phyloP scores from a whole-genome alignment of 805 yeast species.

The Candida pseudofarinosa region DNA sequence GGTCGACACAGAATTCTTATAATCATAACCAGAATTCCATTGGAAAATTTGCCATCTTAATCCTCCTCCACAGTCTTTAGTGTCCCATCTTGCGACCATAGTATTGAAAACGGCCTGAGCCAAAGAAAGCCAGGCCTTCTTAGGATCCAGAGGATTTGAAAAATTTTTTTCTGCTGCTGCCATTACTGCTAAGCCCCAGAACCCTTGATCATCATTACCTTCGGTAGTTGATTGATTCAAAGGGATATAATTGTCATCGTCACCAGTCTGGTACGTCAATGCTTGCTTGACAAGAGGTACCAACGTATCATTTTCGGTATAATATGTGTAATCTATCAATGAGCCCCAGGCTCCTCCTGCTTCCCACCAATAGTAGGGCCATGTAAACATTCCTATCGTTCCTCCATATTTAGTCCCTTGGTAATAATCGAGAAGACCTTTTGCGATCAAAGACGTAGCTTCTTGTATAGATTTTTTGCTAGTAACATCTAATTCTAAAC shows the following conservation, averaged over 20 bases:
- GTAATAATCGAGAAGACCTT: constrained; percentile 81
- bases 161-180: constrained; percentile 89
- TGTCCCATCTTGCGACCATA: constrained; percentile 44
- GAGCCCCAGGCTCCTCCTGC: constrained; percentile 96
- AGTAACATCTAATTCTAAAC: constrained; percentile 34
- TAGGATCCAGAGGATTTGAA: constrained; percentile 43
- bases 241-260: constrained; percentile 76
- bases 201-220: constrained; percentile 97
- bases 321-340: constrained; percentile 72
- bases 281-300: constrained; percentile 57
- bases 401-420: constrained; percentile 67
- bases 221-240: constrained; percentile 85
- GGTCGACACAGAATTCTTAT: constrained; percentile 42
- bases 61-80: constrained; percentile 35
- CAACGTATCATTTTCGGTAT: constrained; percentile 66
- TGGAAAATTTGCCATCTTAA: constrained; percentile 48
- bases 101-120: constrained; percentile 43
- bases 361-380: constrained; percentile 98
- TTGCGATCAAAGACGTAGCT: constrained; percentile 58
- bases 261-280: constrained; percentile 62
- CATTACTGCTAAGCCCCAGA: constrained; percentile 94
- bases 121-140: constrained; percentile 36
- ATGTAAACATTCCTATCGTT: constrained; percentile 78
- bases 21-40: constrained; percentile 45
- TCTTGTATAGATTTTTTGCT: constrained; percentile 43